Conservation (phyloP, 192 early-diverging fungal species). For the Rhizophagus clarus region DNA sequence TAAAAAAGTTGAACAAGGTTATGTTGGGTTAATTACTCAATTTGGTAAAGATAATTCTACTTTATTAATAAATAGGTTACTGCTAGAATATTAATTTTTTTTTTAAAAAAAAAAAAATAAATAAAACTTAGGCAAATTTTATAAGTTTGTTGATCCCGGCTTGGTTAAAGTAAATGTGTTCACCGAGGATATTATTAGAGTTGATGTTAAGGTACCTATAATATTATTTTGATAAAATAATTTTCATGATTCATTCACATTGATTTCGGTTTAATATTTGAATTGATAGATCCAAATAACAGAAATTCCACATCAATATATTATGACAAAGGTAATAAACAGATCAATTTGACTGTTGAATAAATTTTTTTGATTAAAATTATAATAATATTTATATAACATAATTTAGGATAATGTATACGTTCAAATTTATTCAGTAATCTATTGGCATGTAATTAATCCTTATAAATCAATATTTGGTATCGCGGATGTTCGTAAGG, state of each 20-base stretch:
- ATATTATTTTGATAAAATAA: neutral
- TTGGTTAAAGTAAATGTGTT: conserved; percentile 57
- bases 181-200: conserved; percentile 45
- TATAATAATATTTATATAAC: no score
- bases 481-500: conserved; percentile 78
- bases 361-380: no score
- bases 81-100: neutral
- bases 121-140: conserved; percentile 30
- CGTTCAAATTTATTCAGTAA: conserved; percentile 80
- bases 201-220: conserved; percentile 47
- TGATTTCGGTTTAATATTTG: neutral
- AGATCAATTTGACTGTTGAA: neutral
- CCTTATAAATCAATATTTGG: conserved; percentile 81
- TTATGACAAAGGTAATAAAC: conserved; percentile 70
- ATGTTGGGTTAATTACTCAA: conserved; percentile 66
- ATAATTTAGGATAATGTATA: conserved; percentile 76
- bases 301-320: conserved; percentile 66
- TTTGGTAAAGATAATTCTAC: conserved; percentile 65
- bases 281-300: conserved; percentile 45
- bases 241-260: neutral
- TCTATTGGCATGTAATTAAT: conserved; percentile 84
- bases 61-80: conserved; percentile 19
- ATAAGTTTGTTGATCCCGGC: conserved; percentile 57
- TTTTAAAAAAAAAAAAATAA: neutral
- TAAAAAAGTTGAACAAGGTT: conserved; percentile 68